These are phyloP conservation scores for Cutaneotrichosporon daszewskae DNA, from an alignment of 1,284 basidiomycete species.

Conservation along the genomic window DNA sequence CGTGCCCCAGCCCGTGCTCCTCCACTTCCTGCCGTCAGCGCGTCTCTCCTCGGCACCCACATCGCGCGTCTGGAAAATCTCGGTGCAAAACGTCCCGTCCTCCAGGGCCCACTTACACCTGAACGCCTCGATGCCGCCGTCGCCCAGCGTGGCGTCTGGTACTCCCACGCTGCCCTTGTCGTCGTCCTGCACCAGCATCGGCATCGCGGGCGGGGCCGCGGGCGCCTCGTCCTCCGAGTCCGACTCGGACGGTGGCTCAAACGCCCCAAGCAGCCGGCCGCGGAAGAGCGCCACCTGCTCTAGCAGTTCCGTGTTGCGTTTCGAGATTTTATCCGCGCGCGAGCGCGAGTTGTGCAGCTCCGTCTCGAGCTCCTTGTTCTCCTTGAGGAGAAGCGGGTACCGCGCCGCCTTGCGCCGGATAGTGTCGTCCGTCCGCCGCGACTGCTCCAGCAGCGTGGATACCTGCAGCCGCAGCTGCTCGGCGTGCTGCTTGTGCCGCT, in stretches of 20 bases:
- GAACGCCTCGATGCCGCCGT: constrained; percentile 12
- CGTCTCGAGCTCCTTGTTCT: constrained; percentile 19
- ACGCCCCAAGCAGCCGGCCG: constrained; percentile 31
- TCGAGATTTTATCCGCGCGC: constrained; percentile 15
- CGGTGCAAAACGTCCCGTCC: constrained; percentile 5
- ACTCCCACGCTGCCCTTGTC: neutral
- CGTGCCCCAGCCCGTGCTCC: constrained; percentile 13
- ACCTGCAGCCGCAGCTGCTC: constrained; percentile 14
- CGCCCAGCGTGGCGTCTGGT: constrained; percentile 8
- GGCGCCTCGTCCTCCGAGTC: constrained; percentile 2
- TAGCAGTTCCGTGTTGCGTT: constrained; percentile 32
- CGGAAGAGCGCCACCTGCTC: constrained; percentile 25
- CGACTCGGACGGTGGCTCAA: constrained; percentile 14
- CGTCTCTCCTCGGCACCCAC: constrained; percentile 3
- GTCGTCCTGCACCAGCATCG: constrained; percentile 8
- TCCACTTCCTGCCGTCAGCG: constrained; percentile 14
- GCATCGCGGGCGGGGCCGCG: neutral
- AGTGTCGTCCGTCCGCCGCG: constrained; percentile 35
- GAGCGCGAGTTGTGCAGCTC: constrained; percentile 13
- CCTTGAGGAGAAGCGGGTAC: constrained; percentile 15
- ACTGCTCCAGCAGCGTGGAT: constrained; percentile 33
- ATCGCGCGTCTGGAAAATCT: constrained; percentile 16
- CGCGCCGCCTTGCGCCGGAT: constrained; percentile 27
- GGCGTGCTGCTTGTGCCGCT: constrained; percentile 9
- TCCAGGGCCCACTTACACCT: constrained; percentile 19